Conservation (phyloP, 164 flowering plant species). For the Buxus sempervirens region DNA sequence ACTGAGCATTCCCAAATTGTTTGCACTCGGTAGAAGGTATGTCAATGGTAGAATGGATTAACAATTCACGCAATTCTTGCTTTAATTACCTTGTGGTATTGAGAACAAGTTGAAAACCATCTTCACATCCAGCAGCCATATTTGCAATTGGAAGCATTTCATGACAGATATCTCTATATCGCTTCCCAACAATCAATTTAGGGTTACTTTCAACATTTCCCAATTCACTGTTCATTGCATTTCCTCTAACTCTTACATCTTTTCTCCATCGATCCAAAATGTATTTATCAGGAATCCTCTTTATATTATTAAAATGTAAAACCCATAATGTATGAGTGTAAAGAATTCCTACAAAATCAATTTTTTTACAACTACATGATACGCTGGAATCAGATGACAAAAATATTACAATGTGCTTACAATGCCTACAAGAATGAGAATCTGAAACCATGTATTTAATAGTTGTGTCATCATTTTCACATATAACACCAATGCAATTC, state of each 20-base stretch:
- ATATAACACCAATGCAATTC: background rate
- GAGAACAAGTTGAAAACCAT: too few species aligned
- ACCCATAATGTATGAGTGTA: background rate
- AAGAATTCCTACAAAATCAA: background rate
- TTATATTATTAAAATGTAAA: background rate
- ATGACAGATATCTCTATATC: too few species aligned
- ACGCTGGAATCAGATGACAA: background rate
- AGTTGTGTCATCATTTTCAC: background rate
- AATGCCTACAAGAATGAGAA: background rate
- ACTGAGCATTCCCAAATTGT: too few species aligned
- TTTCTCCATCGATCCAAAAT: background rate
- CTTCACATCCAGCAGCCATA: too few species aligned
- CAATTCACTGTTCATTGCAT: too few species aligned
- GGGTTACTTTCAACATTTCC: background rate
- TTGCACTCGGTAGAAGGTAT: too few species aligned
- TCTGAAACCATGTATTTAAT: background rate
- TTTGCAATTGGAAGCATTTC: too few species aligned
- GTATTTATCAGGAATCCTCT: background rate
- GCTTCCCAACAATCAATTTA: background rate
- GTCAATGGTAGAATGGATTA: too few species aligned
- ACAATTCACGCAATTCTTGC: too few species aligned
- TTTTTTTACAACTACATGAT: background rate
- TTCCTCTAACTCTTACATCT: background rate
- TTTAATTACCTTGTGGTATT: too few species aligned
- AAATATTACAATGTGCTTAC: background rate